Conservation (phyloP, 73 alveolate genomes). For the Paramecium pentaurelia region DNA sequence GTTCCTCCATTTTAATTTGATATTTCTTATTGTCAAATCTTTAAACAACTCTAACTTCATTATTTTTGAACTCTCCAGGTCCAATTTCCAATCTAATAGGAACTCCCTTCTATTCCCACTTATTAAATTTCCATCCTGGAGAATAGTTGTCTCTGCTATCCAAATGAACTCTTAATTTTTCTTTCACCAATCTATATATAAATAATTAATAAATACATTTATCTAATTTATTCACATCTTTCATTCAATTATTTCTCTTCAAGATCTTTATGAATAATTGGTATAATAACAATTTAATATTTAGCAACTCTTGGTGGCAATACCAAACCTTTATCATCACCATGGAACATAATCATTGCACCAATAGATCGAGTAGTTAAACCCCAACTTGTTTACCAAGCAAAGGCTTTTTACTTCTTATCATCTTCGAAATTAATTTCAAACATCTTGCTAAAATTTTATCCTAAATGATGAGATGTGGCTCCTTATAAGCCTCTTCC, state of each 20-base stretch:
- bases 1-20: constrained; percentile 68
- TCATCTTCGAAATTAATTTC: constrained; percentile 95
- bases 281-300: constrained; percentile 94
- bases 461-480: constrained; percentile 98
- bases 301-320: constrained; percentile 99
- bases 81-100: constrained; percentile 98
- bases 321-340: constrained; percentile 99
- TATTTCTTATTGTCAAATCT: constrained; percentile 78
- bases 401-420: constrained; percentile 84
- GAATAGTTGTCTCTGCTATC: constrained; percentile 96
- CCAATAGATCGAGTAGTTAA: constrained; percentile 96
- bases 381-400: constrained; percentile 99
- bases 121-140: constrained; percentile 98
- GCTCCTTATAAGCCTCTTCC: constrained; percentile 99
- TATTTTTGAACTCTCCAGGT: constrained; percentile 70
- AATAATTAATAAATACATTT: background rate
- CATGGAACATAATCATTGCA: constrained; percentile 96
- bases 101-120: constrained; percentile 99
- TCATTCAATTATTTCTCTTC: constrained; percentile 69
- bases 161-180: constrained; percentile 82
- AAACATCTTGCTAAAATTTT: constrained; percentile 98
- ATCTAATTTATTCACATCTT: constrained; percentile 72
- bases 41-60: constrained; percentile 77
- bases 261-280: constrained; percentile 85
- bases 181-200: constrained; percentile 47